Conservation (phyloP, 352 stramenopile species). For the Pythium sp. region DNA sequence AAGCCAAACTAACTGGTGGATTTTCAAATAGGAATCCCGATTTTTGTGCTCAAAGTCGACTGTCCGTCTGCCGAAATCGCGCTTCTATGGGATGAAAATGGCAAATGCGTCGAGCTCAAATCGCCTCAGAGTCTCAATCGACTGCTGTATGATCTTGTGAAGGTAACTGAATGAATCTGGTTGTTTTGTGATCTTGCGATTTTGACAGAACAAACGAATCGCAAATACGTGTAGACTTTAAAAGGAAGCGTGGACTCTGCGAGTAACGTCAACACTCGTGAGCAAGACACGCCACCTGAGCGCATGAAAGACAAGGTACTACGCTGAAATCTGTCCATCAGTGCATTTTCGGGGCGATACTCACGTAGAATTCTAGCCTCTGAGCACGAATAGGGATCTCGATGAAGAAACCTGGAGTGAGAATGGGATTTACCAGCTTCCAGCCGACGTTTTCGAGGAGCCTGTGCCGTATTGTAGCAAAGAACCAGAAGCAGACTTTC, state of each 20-base stretch:
- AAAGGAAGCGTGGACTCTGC: not conserved
- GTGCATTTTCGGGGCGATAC: not conserved
- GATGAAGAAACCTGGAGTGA: not conserved
- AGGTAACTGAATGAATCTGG: slow-evolving; percentile 22
- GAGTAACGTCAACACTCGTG: no score
- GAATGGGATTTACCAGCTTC: not conserved
- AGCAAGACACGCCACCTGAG: not conserved
- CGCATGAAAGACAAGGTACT: not conserved
- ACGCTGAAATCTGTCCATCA: not conserved
- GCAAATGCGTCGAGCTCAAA: slow-evolving; percentile 33
- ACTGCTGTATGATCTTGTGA: slow-evolving; percentile 42
- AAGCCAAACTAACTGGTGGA: not conserved
- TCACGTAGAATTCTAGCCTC: not conserved
- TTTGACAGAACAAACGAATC: not conserved
- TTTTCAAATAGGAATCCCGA: slow-evolving; percentile 47
- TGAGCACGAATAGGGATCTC: no score
- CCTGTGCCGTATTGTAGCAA: not conserved
- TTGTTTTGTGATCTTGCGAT: not conserved
- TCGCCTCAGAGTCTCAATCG: slow-evolving; percentile 30
- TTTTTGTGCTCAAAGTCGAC: slow-evolving; percentile 74
- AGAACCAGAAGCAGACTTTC: not conserved
- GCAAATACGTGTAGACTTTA: not conserved
- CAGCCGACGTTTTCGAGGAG: not conserved
- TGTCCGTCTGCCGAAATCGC: slow-evolving; percentile 32
- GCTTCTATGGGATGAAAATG: slow-evolving; percentile 23